Percentiles rank a stretch among this genome's conserved stretches.
These are phyloP conservation scores for Amauroascus verrucosus DNA, from an alignment of 2,329 filamentous ascomycete genomes.

Conservation along the genomic window DNA sequence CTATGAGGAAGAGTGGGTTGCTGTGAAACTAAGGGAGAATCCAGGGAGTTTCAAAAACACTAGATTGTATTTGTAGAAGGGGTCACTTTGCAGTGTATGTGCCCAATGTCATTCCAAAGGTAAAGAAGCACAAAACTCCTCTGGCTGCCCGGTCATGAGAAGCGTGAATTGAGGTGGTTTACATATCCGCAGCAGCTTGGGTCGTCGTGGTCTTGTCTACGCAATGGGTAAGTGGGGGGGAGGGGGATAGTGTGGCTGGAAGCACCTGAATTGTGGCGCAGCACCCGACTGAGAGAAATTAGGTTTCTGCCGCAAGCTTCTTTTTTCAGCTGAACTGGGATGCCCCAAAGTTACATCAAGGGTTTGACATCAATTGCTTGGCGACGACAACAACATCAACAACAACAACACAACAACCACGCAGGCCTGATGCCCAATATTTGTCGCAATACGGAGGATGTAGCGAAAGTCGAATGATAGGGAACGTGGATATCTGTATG, in stretches of 20 bases:
- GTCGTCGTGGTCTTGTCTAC: background rate
- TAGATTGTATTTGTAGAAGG: too few relatives aligned
- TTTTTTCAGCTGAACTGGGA: constrained; percentile 2
- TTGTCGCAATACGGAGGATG: background rate
- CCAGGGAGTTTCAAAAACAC: too few relatives aligned
- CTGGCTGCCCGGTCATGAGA: too few relatives aligned
- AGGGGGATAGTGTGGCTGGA: background rate
- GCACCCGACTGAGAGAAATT: background rate
- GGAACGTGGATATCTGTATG: background rate
- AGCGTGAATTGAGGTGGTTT: background rate
- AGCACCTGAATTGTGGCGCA: constrained; percentile 4
- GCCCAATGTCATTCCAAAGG: background rate
- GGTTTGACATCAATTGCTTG: background rate
- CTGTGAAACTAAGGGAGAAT: too few relatives aligned
- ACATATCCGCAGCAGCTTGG: background rate
- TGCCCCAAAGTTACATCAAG: background rate
- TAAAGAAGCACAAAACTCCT: too few relatives aligned
- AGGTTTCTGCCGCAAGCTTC: background rate
- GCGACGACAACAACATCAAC: background rate
- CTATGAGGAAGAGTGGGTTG: too few relatives aligned
- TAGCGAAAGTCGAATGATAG: too few relatives aligned
- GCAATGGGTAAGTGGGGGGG: background rate
- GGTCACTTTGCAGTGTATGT: too few relatives aligned
- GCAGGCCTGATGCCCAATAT: background rate
- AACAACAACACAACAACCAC: too few relatives aligned